A percentile compares a stretch with the other conserved stretches of the same genome.
Evolutionary conservation across 148 eudicot genomes (phyloP).

Genomic region (Rhododendron henanense): DNA sequence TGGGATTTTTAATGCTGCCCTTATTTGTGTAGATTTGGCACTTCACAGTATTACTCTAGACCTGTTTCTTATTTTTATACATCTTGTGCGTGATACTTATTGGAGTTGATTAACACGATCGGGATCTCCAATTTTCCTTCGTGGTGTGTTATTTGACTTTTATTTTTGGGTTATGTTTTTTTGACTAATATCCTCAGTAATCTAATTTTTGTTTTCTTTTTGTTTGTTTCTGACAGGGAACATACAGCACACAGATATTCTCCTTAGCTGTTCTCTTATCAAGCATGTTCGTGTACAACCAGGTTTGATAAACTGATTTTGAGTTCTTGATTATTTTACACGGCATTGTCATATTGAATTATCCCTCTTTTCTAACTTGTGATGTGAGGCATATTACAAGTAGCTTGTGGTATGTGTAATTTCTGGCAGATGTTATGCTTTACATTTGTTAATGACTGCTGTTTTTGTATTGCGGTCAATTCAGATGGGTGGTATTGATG

Average conservation of each 20-base stretch:
- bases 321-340: background rate
- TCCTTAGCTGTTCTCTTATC: conserved; percentile 95
- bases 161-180: background rate
- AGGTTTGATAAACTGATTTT: conserved; percentile 39
- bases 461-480: background rate
- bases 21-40: background rate
- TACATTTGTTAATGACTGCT: background rate
- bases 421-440: background rate
- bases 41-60: background rate
- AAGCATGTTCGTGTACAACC: conserved; percentile 97
- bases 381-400: background rate
- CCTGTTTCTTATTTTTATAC: background rate
- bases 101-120: background rate
- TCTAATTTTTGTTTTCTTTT: background rate
- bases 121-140: background rate
- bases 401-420: background rate
- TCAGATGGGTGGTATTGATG: conserved; percentile 99
- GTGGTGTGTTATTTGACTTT: background rate
- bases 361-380: background rate
- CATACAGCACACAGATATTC: conserved; percentile 95
- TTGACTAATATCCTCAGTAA: background rate
- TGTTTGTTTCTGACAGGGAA: conserved; percentile 56
- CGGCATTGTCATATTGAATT: background rate
- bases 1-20: background rate
- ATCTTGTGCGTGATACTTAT: background rate